Evolutionary conservation across 2,329 filamentous ascomycete genomes (phyloP), one percentile per base, ranked within the genome.

Genomic region (Colletotrichum viniferum): DNA sequence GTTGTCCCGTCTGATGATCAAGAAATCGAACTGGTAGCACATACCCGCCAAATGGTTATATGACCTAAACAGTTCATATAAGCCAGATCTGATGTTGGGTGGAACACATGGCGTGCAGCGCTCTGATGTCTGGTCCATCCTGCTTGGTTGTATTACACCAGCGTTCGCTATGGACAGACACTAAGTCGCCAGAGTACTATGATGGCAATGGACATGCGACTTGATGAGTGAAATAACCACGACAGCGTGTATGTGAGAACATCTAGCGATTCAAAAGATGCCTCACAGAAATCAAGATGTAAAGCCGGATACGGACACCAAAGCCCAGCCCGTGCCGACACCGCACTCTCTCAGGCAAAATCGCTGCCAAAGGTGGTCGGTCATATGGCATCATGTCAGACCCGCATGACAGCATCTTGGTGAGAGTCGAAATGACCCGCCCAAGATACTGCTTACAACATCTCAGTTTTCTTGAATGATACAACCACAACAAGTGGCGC

Each of bases 401-500:
- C 43, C 43, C 43, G 43, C 10, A 52, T 13, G n/a, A 52, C n/a
- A 21, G n/a, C 43, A 24, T 24, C n/a, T 4, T 13, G 4, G 6
- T 52, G n/a, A 12, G 16, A 62, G 4, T 16, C 18, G 28, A n/a
- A 58, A 58, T 28, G 13, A 24, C 2, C 55, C n/a, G 14, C 16
- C 7, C 13, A 28, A n/a, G 16, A 58, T 12, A 21, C n/a, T 52
- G n/a, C n/a, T 13, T 3, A 21, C n/a, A 24, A 21, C 0, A 3
- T 13, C 43, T 13, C 43, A 24, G 0, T 13, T 21, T 1, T 8
- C 14, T 28, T n/a, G 26, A 3, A 4, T 4, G 2, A 5, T 3
- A 7, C 30, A 18, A 4, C 4, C 5, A 6, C 5, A 16, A 9
- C 4, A 26, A 0, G 58, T 30, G 28, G 26, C 58, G 24, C 55